Evolutionary conservation across 345 rosid species (phyloP).

Genomic region (Eucalyptus urophylla): DNA sequence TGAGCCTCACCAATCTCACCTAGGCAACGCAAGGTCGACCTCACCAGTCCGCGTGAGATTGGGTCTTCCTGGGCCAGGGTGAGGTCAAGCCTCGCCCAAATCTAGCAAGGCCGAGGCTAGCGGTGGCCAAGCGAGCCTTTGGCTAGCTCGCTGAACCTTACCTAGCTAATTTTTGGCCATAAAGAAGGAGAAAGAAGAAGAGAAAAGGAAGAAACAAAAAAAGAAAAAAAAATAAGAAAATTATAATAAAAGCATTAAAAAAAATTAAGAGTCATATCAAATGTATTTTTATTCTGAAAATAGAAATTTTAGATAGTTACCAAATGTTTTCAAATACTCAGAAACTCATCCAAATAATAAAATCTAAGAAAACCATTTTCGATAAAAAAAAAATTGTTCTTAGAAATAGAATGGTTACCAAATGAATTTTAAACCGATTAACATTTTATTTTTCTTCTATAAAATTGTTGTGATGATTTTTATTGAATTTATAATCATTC

Average conservation of each 20-base stretch:
- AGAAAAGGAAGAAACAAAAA: fast-evolving
- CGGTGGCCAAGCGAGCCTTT: fast-evolving
- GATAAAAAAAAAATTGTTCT: too few species aligned
- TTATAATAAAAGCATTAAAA: too few species aligned
- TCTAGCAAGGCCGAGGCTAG: fast-evolving
- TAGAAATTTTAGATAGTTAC: fast-evolving
- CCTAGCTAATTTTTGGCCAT: too few species aligned
- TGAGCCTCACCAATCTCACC: too few species aligned
- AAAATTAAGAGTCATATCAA: fast-evolving
- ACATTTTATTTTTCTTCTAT: too few species aligned
- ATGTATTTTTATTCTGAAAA: fast-evolving
- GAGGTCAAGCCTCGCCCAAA: fast-evolving
- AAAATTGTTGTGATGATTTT: too few species aligned
- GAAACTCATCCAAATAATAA: too few species aligned
- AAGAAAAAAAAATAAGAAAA: fast-evolving
- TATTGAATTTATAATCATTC: too few species aligned
- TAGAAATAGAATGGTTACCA: fast-evolving
- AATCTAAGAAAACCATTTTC: too few species aligned
- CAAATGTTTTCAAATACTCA: too few species aligned
- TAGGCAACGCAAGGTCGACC: fast-evolving
- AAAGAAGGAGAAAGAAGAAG: too few species aligned
- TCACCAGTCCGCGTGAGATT: fast-evolving
- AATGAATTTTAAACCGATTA: too few species aligned
- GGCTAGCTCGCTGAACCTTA: fast-evolving
- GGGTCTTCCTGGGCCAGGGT: fast-evolving